Conservation (phyloP, 768 basidiomycete genomes). For the Pleurotus citrinopileatus region DNA sequence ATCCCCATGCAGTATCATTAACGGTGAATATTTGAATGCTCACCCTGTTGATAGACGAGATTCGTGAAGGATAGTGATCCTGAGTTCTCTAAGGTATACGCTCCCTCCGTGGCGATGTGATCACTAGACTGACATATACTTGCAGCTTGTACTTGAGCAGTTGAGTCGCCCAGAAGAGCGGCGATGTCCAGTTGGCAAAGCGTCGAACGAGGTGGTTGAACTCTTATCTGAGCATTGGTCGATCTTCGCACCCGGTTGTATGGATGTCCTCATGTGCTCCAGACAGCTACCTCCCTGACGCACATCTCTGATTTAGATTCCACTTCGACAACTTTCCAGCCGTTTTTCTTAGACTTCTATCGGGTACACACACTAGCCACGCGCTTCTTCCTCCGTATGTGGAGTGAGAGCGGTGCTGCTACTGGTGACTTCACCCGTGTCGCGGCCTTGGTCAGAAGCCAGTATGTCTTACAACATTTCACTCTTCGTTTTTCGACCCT, state of each 20-base stretch:
- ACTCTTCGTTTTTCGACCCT: background rate
- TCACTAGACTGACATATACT: background rate
- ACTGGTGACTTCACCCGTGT: slow-evolving; percentile 76
- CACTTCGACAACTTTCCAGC: slow-evolving; percentile 77
- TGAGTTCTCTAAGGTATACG: slow-evolving; percentile 71
- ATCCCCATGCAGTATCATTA: background rate
- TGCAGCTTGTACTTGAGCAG: slow-evolving; percentile 76
- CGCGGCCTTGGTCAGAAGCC: slow-evolving; percentile 74
- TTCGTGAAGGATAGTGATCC: slow-evolving; percentile 63
- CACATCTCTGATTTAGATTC: slow-evolving; percentile 47
- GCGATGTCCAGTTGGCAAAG: slow-evolving; percentile 79
- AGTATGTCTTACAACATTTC: slow-evolving; percentile 48
- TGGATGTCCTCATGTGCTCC: slow-evolving; percentile 21
- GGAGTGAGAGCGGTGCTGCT: slow-evolving; percentile 83
- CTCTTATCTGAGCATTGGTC: slow-evolving; percentile 83
- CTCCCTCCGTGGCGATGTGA: background rate
- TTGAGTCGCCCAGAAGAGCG: slow-evolving; percentile 68
- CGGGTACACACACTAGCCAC: slow-evolving; percentile 79
- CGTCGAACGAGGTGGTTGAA: slow-evolving; percentile 84
- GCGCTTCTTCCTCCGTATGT: slow-evolving; percentile 89
- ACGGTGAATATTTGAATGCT: too few relatives aligned
- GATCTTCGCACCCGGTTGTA: slow-evolving; percentile 84
- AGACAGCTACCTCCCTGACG: slow-evolving; percentile 6
- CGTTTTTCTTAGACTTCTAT: slow-evolving; percentile 84
- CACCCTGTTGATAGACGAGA: slow-evolving; percentile 40